Conservation (phyloP, 306 rosid genomes). For the Prunus padus region DNA sequence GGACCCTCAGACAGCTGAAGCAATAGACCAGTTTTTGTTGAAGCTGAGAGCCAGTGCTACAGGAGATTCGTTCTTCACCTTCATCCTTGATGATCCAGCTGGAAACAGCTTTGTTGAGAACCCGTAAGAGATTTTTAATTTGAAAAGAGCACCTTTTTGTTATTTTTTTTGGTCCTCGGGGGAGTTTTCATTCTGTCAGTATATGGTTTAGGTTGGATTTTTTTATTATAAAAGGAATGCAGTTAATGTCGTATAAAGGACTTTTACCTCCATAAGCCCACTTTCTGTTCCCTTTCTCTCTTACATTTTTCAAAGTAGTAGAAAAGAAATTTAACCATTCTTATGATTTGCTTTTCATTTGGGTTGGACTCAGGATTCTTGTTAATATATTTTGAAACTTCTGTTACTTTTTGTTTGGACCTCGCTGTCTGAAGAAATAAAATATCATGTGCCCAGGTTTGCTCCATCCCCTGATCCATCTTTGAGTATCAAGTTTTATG, state of each 20-base stretch:
- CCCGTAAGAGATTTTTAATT: constrained; percentile 55
- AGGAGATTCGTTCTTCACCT: constrained; percentile 62
- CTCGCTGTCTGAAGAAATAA: constrained; percentile 11
- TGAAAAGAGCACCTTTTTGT: neutral
- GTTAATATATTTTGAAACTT: constrained; percentile 6
- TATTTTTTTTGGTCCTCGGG: neutral
- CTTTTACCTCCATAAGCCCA: neutral
- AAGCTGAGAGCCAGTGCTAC: constrained; percentile 74
- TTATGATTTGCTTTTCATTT: neutral
- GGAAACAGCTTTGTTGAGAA: constrained; percentile 98
- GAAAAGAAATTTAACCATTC: neutral
- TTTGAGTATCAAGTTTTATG: constrained; percentile 72
- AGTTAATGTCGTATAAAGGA: neutral
- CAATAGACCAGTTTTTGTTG: constrained; percentile 75
- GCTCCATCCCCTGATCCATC: constrained; percentile 87
- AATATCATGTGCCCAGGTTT: constrained; percentile 42
- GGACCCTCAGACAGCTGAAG: constrained; percentile 77
- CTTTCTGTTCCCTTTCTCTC: neutral
- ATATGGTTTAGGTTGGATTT: neutral
- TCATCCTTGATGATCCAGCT: constrained; percentile 89
- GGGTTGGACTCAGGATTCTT: constrained; percentile 7
- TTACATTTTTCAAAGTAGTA: neutral
- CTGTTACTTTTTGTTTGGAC: constrained; percentile 10
- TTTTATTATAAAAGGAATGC: neutral
- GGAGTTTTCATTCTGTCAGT: neutral